Percentiles rank a stretch among this genome's conserved stretches.
These are phyloP conservation scores for Aureobasidium melanogenum DNA, from an alignment of 2,329 filamentous ascomycete genomes.

Conservation along the genomic window DNA sequence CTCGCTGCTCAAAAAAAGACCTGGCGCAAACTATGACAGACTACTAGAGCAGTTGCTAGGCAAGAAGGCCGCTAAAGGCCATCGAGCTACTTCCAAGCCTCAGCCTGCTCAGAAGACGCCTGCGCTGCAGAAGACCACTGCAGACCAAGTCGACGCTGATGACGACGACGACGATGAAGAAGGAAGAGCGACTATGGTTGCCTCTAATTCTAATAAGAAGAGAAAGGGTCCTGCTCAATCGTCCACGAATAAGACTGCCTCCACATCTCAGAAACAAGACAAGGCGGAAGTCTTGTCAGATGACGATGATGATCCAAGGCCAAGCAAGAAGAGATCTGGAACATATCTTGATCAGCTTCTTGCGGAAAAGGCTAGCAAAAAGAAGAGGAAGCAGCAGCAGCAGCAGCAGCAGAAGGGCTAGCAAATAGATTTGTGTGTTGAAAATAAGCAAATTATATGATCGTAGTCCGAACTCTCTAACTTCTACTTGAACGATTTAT, in stretches of 20 bases:
- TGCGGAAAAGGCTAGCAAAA: constrained; percentile 41
- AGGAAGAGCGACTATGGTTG: constrained; percentile 19
- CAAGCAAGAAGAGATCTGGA: constrained; percentile 30
- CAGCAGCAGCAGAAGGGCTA: background rate
- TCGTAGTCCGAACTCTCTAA: background rate
- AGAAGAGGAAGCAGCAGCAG: constrained; percentile 32
- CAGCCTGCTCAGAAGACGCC: constrained; percentile 5
- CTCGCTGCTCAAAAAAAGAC: constrained; percentile 28
- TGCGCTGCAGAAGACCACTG: background rate
- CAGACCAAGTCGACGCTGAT: constrained; percentile 27
- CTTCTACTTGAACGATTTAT: background rate
- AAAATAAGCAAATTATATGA: background rate
- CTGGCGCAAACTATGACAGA: constrained; percentile 33
- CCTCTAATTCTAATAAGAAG: constrained; percentile 14
- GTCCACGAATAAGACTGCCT: background rate
- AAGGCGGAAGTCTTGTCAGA: constrained; percentile 9
- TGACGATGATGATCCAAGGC: constrained; percentile 17
- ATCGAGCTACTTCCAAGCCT: constrained; percentile 20
- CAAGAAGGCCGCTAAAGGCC: constrained; percentile 29
- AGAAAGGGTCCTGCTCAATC: constrained; percentile 11
- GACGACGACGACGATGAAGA: constrained; percentile 31
- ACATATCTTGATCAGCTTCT: constrained; percentile 49
- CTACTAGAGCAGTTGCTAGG: constrained; percentile 34
- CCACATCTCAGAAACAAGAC: background rate
- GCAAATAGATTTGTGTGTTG: background rate